Evolutionary conservation across 805 yeast species (phyloP), one percentile per base, ranked within the genome.

Genomic region (Candida saitoana): DNA sequence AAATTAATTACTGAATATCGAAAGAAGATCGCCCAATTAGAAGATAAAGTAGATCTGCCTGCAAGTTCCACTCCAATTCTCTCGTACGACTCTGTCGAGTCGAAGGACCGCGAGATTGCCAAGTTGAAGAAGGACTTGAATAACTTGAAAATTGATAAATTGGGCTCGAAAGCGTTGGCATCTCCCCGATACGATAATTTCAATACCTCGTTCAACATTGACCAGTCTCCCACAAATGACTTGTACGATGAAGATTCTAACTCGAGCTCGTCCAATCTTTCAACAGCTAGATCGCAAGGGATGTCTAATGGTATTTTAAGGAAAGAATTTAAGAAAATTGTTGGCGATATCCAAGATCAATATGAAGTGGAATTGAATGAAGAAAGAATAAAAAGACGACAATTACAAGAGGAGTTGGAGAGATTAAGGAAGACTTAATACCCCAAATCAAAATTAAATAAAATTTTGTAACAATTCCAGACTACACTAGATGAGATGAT

Each of bases 301-400:
- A 62, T 53, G 50, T 67, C 73, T 48, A 76, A 76, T 30, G 74
- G 81, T 0, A 79, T 83, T 2, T 63, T 84, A 59, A 67, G 87
- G 43, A 71, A 76, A 47, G 89, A 84, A 58, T 84, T 84, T 63
- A 83, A 77, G 59, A 81, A 78, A 50, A 63, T 83, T 38, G 79
- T 84, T 3, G 63, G 71, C 17, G 80, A 79, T 31, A 76, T 83
- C 43, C 86, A 81, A 47, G 76, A 72, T 36, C 78, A 71, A 43
- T 79, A 81, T 51, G 87, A 82, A 49, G 53, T 64, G 8, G 85
- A 82, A 47, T 57, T 84, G 35, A 67, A 69, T 29, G 71, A 73
- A 48, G 87, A 82, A 57, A 69, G 78, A 34, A 60, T 69, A n/a
- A 70, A 71, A 47, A 68, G 80, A 48, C 59, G 67, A 31, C 66